Base-by-base conservation (phyloP, 306 rosid species). In the Crotalaria pallida region DNA sequence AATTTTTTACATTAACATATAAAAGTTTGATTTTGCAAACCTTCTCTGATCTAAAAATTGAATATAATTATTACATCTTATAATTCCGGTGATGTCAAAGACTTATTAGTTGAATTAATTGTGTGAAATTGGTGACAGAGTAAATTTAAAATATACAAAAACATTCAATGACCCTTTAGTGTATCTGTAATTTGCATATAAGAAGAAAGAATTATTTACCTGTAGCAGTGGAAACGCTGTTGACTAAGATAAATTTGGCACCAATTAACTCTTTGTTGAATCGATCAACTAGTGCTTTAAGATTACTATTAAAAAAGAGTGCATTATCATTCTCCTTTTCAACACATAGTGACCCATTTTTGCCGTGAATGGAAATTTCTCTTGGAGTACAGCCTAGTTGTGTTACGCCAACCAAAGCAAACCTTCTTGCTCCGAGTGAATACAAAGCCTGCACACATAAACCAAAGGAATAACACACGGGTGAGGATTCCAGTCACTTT, bases 341-440 rank as follows among this genome's bases (percentile, higher is more conserved):
- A 2, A 79, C 88, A 69, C 98, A 92, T 7, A 49, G 2, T 38
- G 81, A 40, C 4, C 83, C 86, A 3, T 47, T 50, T 59, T 82
- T 77, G 17, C 81, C 85, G 58, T 49, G 83, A 6, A 8, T n/a
- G 0, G 51, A 6, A 2, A 67, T 48, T 74, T 85, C 90, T 53
- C 12, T 44, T 26, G 89, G 97, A 27, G 69, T 17, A 75, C 97
- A 91, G 0, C 96, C 94, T 17, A 92, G 0, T 12, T 1, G 5
- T 38, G 73, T 62, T n/a, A 80, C 5, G 11, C 95, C 96, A 69
- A 77, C 4, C 78, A 86, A 24, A 4, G 56, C 85, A 48, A 92
- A 22, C 73, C 88, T 90, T 47, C 87, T 92, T 50, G 86, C 96
- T 72, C 96, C 96, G 22, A 70, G 38, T 17, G 4, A 29, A 52